Evolutionary conservation across 192 early-diverging fungal species (phyloP).

Genomic region (Chytriomyces sp.): DNA sequence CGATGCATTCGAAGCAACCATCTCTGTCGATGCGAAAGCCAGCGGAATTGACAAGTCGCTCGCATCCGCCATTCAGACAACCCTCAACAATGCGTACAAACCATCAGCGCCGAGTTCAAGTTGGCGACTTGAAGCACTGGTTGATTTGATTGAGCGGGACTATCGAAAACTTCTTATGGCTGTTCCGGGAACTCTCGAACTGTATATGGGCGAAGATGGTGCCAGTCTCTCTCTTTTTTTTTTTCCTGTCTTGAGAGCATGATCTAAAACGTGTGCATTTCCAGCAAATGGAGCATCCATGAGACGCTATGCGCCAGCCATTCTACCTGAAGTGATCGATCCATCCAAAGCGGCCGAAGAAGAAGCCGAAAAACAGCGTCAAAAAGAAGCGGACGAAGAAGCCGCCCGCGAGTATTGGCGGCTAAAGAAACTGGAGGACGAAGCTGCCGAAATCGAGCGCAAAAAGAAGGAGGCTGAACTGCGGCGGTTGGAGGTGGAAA

Average conservation of each 20-base stretch:
- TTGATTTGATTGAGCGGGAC: neutral
- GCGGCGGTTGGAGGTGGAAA: neutral
- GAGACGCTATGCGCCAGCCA: neutral
- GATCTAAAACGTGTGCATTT: too few species aligned
- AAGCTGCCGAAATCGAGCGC: neutral
- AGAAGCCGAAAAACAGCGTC: neutral
- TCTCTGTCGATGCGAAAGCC: neutral
- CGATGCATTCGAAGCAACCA: neutral
- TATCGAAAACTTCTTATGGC: neutral
- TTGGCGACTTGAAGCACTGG: neutral
- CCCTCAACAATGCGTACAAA: too few species aligned
- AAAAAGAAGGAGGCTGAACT: neutral
- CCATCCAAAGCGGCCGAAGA: neutral
- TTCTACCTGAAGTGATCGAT: neutral
- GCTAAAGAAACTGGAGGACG: neutral
- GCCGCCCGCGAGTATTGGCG: conserved; percentile 3
- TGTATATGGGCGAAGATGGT: conserved; percentile 9
- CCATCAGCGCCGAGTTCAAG: neutral
- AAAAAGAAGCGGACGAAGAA: conserved; percentile 1
- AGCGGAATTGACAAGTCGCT: neutral
- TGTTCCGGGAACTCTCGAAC: neutral
- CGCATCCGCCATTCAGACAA: neutral
- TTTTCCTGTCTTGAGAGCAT: too few species aligned
- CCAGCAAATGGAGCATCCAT: neutral
- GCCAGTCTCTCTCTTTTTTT: too few species aligned